phyloP scores from a whole-genome alignment of 139 green algal species.

The Chlamydomonas incerta region DNA sequence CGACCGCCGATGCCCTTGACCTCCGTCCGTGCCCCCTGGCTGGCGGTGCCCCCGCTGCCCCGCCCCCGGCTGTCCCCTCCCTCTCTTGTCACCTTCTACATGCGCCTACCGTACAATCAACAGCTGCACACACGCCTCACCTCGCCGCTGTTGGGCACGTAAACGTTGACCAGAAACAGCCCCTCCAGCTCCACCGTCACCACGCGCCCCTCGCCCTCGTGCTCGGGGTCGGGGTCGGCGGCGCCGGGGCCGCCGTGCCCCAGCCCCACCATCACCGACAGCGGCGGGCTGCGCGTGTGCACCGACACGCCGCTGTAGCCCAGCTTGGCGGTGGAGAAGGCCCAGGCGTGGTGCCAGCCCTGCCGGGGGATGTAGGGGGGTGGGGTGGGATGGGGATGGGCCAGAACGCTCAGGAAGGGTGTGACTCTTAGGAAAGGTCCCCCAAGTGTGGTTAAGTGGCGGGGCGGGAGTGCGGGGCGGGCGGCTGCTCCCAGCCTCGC shows the following conservation, averaged over 20 bases:
- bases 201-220: constrained; percentile 62
- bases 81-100: too few species aligned
- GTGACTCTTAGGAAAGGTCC: not conserved
- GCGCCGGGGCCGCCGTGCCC: not conserved
- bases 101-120: too few species aligned
- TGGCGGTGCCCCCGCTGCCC: too few species aligned
- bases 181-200: constrained; percentile 62
- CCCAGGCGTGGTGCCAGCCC: constrained; percentile 57
- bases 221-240: constrained; percentile 49
- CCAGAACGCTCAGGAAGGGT: not conserved
- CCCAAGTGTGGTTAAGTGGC: too few species aligned
- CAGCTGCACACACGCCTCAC: too few species aligned
- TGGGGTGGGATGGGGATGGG: not conserved
- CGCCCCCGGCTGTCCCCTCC: too few species aligned
- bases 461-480: too few species aligned
- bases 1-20: too few species aligned
- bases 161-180: constrained; percentile 54
- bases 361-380: not conserved
- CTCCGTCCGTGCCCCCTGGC: too few species aligned
- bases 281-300: constrained; percentile 48
- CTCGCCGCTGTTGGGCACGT: constrained; percentile 65
- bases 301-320: constrained; percentile 81
- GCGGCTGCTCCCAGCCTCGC: too few species aligned
- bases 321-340: constrained; percentile 64
- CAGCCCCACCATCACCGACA: constrained; percentile 44